A percentile compares a stretch with the other conserved stretches of the same genome.
phyloP scores from a whole-genome alignment of 164 flowering plant species.

The Liriodendron chinense region DNA sequence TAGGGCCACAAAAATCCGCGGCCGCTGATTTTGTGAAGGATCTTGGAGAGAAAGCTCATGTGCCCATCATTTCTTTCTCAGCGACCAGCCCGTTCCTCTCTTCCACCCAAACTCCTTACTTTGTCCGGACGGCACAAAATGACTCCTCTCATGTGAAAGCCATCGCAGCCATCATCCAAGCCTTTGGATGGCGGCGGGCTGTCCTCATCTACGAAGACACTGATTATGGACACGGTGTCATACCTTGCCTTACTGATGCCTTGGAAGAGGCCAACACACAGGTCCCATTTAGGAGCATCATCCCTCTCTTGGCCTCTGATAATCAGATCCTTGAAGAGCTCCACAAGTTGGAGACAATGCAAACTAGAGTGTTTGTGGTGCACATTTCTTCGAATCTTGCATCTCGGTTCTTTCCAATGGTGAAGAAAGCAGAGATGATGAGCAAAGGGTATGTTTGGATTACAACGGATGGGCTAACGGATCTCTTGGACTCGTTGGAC shows the following conservation, averaged over 20 bases:
- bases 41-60: constrained; percentile 21
- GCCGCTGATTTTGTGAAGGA: constrained; percentile 13
- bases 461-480: constrained; percentile 18
- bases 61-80: constrained; percentile 25
- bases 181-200: constrained; percentile 20
- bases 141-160: constrained; percentile 21
- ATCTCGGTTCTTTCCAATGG: constrained; percentile 19
- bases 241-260: constrained; percentile 21
- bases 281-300: constrained; percentile 13
- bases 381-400: constrained; percentile 19
- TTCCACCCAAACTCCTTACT: constrained; percentile 18
- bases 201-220: constrained; percentile 23
- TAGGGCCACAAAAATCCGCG: constrained; percentile 18
- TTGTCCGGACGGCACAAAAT: constrained; percentile 13
- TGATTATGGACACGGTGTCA: constrained; percentile 18
- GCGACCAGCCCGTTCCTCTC: constrained; percentile 24
- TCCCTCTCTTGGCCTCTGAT: constrained; percentile 12
- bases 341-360: constrained; percentile 22
- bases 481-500: constrained; percentile 13
- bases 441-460: constrained; percentile 24
- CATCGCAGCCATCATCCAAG: constrained; percentile 15
- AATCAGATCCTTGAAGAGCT: constrained; percentile 19
- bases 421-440: constrained; percentile 15
- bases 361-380: constrained; percentile 23
- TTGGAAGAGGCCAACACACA: constrained; percentile 11